A percentile compares a stretch with the other conserved stretches of the same genome.
phyloP scores from a whole-genome alignment of 176 grass and related monocot genomes.

The Zea luxurians region DNA sequence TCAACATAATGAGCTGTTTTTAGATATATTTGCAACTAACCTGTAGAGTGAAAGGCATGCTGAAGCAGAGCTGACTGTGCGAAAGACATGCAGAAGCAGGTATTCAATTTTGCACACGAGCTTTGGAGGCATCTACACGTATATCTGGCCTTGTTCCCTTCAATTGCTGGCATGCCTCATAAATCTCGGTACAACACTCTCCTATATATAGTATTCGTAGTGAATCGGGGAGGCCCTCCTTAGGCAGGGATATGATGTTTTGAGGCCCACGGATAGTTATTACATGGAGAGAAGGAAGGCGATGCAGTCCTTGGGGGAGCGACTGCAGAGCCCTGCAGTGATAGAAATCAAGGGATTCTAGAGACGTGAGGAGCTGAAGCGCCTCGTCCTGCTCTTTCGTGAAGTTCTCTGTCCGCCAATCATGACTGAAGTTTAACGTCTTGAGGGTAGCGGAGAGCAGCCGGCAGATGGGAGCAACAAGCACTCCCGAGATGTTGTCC shows the following conservation, averaged over 20 bases:
- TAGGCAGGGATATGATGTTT: neutral
- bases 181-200: neutral
- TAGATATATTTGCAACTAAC: neutral
- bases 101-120: neutral
- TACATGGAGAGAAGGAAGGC: neutral
- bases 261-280: neutral
- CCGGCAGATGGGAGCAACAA: neutral
- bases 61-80: neutral
- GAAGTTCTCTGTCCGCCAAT: neutral
- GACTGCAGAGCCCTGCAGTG: neutral
- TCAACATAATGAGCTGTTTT: neutral
- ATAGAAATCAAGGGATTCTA: accelerated
- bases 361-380: neutral
- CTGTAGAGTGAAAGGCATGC: neutral
- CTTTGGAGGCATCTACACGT: neutral
- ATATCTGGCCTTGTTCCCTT: neutral
- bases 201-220: neutral
- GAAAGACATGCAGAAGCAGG: no score
- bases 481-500: neutral
- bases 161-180: neutral
- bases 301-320: neutral
- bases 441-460: neutral
- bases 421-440: neutral
- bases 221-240: neutral
- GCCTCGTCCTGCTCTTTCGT: neutral